Conservation (phyloP, 2,329 filamentous ascomycete species). For the Diaporthe citri region DNA sequence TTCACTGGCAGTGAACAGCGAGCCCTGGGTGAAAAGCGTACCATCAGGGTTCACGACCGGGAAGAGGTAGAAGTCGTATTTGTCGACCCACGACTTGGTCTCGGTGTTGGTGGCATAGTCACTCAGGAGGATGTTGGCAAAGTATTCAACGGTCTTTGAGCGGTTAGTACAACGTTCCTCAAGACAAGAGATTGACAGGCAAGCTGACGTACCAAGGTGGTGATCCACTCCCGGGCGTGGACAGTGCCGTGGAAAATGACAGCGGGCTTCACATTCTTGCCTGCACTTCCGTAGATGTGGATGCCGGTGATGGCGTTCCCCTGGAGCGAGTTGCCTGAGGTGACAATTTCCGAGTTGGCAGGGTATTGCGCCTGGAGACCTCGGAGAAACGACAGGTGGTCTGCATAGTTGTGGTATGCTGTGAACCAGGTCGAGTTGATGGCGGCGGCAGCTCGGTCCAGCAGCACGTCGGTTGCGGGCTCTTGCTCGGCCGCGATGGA, state of each 20-base stretch:
- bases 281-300: conserved; percentile 64
- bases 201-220: conserved; percentile 58
- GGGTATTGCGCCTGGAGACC: conserved; percentile 59
- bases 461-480: conserved; percentile 41
- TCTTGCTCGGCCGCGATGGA: conserved; percentile 52
- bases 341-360: conserved; percentile 61
- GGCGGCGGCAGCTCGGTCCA: conserved; percentile 40
- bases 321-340: conserved; percentile 60
- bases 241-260: conserved; percentile 69
- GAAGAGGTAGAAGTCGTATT: conserved; percentile 76
- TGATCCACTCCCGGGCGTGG: conserved; percentile 73
- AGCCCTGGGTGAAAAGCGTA: conserved; percentile 45
- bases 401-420: conserved; percentile 64
- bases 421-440: conserved; percentile 61
- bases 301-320: conserved; percentile 71
- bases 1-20: not conserved
- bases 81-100: conserved; percentile 59
- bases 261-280: conserved; percentile 62
- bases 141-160: conserved; percentile 61
- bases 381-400: conserved; percentile 62
- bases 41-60: conserved; percentile 73
- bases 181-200: not conserved
- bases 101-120: conserved; percentile 55
- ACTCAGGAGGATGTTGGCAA: conserved; percentile 62
- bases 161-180: not conserved